Base-by-base conservation (phyloP, 2,329 filamentous ascomycete genomes). In the Elsinoe necatrix region DNA sequence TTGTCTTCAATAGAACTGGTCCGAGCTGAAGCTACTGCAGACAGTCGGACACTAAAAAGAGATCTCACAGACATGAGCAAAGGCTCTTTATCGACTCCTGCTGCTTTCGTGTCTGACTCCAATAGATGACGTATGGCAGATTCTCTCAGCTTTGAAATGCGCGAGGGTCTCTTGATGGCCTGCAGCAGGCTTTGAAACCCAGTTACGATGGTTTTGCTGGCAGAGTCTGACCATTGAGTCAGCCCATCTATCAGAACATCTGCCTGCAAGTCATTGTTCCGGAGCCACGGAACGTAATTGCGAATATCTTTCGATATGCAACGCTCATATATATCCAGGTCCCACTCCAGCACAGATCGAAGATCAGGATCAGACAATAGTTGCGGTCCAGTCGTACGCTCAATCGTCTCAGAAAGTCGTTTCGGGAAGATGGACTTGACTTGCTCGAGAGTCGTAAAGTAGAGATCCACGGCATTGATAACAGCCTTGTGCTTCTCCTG, bases 221-320 rank as follows among this genome's bases (percentile, higher is more conserved):
- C 81, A 47, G 87, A 78, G 43, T 83, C 76, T 6, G 80, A 80
- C 91, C 91, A 96, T 0, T 95, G 74, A 14, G 80, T 60, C 52
- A 75, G 64, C 18, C 65, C 71, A 57, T 73, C 70, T 4, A 69
- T 48, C 1, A 67, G 73, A 16, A 76, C 73, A 2, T 67, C 57
- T 27, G 66, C 60, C 21, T 72, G 66, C 4, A 78, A 63, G 62
- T 93, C 87, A 62, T 91, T 88, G 63, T 95, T 84, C 27, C 87
- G 83, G 34, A 95, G 87, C 73, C 89, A 95, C 0, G 91, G 91
- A 0, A 84, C 92, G 67, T 95, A 96, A 61, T 86, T 86, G 47
- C 81, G 82, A 41, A 95, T 87, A 59, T 95, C 89, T 6, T 90
- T 83, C 16, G 86, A 80, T 60, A 93, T 87, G 87, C 90, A 95